Percentiles rank a stretch among this genome's conserved stretches.
phyloP scores from a whole-genome alignment of 768 basidiomycete species.

The Leccinum subtestaceum region DNA sequence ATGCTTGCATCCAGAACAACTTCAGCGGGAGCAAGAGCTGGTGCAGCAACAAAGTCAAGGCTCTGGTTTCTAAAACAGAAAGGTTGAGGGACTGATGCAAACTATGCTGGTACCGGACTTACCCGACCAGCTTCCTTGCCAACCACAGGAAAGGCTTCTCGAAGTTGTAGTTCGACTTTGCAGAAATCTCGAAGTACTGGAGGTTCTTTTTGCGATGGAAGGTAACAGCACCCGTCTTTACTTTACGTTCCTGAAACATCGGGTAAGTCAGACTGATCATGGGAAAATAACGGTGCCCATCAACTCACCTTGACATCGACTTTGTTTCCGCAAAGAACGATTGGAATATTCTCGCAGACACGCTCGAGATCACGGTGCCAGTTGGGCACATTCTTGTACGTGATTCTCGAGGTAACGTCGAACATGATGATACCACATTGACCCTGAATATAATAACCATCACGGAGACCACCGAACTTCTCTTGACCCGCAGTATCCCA shows the following conservation, averaged over 20 bases:
- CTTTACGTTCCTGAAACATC: constrained; percentile 89
- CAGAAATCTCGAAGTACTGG: constrained; percentile 99
- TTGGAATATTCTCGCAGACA: constrained; percentile 99
- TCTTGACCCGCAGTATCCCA: constrained; percentile 99
- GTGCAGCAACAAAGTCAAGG: constrained; percentile 96
- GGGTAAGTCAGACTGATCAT: constrained; percentile 4
- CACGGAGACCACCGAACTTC: constrained; percentile 98
- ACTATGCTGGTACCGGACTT: constrained; percentile 29
- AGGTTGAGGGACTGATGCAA: neutral
- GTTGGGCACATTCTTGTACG: constrained; percentile 99
- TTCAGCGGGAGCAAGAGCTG: constrained; percentile 92
- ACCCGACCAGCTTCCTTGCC: constrained; percentile 97
- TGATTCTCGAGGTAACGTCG: constrained; percentile 98
- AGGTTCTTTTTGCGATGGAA: constrained; percentile 99
- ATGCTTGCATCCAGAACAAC: constrained; percentile 75
- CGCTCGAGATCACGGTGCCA: constrained; percentile 99
- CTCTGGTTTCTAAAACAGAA: constrained; percentile 58
- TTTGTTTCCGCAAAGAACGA: constrained; percentile 99
- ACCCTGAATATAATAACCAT: constrained; percentile 95
- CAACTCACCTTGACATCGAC: constrained; percentile 93
- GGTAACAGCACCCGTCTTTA: constrained; percentile 96
- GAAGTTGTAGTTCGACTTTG: constrained; percentile 99
- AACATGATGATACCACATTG: constrained; percentile 99
- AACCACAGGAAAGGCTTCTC: constrained; percentile 99
- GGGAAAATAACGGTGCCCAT: neutral